Evolutionary conservation across 768 basidiomycete genomes (phyloP), one percentile per base, ranked within the genome.

Genomic region (Cantharellus cinnabarinus): DNA sequence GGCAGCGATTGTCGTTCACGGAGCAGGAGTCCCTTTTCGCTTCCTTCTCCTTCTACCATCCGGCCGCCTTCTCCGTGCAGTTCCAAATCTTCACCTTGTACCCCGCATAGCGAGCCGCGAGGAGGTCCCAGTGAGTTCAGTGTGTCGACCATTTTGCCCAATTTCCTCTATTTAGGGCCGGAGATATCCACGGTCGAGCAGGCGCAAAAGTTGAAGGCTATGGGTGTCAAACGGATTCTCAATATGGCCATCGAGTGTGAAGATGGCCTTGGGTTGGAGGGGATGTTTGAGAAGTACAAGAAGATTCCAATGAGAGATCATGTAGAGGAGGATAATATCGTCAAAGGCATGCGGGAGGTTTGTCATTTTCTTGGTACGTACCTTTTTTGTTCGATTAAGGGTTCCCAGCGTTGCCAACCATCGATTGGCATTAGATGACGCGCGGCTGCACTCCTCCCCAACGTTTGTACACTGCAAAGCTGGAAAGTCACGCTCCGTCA

Each of bases 401-500:
- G 14, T 54, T 14, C 14, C 52, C 10, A 14, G 38, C 52, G 34
- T 38, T 10, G 52, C 35, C 10, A 14, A 54, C 52, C 14, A 20
- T 55, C 35, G 63, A 50, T 58, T 38, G 4, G 3, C 5, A 5
- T 0, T 64, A 95, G 93, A 95, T 67, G 93, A 97, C 65, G 93
- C 93, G 1, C 80, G 85, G 53, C 70, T 97, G 57, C 89, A 90
- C 63, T 87, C 83, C 0, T 79, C 88, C 20, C 82, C 90, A 4
- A 86, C 86, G 1, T 98, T 94, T 65, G 91, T 97, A 10, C 94
- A 98, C 68, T 98, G 93, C 71, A 89, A 87, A 71, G 91, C 88
- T 3, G 94, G 93, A 3, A 95, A 91, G 73, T 91, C 89, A 2
- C 82, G 94, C 10, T 93, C 89, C 0, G 93, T 95, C 38, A 95